Percentiles rank a stretch among this genome's conserved stretches.
Conservation (phyloP, 1,139 yeast species). For the Debaryomyces nepalensis region DNA sequence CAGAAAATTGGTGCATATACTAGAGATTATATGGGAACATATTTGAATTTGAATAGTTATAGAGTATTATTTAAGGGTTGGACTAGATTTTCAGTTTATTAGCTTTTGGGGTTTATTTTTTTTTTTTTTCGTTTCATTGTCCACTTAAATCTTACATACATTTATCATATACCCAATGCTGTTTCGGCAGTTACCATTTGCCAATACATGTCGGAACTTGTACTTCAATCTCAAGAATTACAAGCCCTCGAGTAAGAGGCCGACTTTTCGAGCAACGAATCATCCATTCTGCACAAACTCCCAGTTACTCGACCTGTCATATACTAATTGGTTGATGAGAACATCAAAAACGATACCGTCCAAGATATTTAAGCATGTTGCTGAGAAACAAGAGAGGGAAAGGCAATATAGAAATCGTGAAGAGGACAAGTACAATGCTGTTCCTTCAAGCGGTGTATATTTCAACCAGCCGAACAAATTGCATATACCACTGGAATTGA, state of each 20-base stretch:
- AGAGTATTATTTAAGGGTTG: slow-evolving; percentile 1
- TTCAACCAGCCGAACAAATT: slow-evolving; percentile 3
- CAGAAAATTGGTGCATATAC: neutral
- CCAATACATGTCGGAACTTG: slow-evolving; percentile 25
- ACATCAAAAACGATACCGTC: slow-evolving; percentile 20
- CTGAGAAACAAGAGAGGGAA: slow-evolving; percentile 10
- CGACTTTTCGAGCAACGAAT: slow-evolving; percentile 24
- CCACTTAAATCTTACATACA: slow-evolving; percentile 4
- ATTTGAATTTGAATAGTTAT: neutral
- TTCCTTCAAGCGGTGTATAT: slow-evolving; percentile 8
- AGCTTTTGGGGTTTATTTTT: slow-evolving; percentile 3
- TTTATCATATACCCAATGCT: slow-evolving; percentile 17
- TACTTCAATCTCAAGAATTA: slow-evolving; percentile 26
- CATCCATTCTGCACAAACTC: slow-evolving; percentile 34
- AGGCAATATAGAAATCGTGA: slow-evolving; percentile 10
- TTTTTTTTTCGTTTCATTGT: slow-evolving; percentile 7
- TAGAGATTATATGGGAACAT: neutral
- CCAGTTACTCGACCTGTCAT: slow-evolving; percentile 32
- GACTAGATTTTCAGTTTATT: slow-evolving; percentile 3
- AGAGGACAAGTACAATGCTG: slow-evolving; percentile 10
- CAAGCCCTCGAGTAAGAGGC: slow-evolving; percentile 21
- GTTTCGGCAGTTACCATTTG: slow-evolving; percentile 29
- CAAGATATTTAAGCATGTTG: slow-evolving; percentile 14
- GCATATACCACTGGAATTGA: slow-evolving; percentile 6
- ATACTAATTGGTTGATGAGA: slow-evolving; percentile 29